These are phyloP conservation scores for Starmerella floricola DNA, from an alignment of 805 yeast species.

Conservation along the genomic window DNA sequence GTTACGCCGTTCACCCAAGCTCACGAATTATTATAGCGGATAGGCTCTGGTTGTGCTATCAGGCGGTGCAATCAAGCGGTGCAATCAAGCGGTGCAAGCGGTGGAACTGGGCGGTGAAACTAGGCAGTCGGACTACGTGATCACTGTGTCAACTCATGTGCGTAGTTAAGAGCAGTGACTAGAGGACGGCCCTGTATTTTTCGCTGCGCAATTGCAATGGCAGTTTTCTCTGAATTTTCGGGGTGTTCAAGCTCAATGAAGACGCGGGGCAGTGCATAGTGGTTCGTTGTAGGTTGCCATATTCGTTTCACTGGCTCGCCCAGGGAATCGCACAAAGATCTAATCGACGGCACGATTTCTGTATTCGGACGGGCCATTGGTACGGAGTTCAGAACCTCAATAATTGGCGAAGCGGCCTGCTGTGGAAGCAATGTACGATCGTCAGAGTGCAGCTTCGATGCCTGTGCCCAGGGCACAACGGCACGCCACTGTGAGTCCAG, in stretches of 20 bases:
- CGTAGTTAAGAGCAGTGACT: neutral
- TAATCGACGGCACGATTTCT: neutral
- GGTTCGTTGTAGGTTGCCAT: neutral
- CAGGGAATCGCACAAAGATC: neutral
- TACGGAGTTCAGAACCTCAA: neutral
- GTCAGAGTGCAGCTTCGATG: neutral
- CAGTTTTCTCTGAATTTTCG: neutral
- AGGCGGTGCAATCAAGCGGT: too few species aligned
- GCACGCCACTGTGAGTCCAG: neutral
- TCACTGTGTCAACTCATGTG: neutral
- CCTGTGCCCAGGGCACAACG: neutral
- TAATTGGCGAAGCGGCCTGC: neutral
- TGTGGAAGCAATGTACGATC: neutral
- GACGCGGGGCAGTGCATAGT: constrained; percentile 7
- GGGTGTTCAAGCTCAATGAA: constrained; percentile 4
- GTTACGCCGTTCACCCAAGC: too few species aligned
- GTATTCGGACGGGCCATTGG: neutral
- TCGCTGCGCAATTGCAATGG: constrained; percentile 3
- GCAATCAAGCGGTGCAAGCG: too few species aligned
- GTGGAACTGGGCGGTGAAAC: neutral
- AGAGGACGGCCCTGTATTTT: constrained; percentile 10
- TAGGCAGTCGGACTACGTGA: neutral
- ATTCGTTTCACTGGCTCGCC: constrained; percentile 1
- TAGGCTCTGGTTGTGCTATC: too few species aligned
- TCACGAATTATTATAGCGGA: too few species aligned